Evolutionary conservation across 1,284 basidiomycete genomes (phyloP).

Genomic region (Tilletiopsis washingtonensis): DNA sequence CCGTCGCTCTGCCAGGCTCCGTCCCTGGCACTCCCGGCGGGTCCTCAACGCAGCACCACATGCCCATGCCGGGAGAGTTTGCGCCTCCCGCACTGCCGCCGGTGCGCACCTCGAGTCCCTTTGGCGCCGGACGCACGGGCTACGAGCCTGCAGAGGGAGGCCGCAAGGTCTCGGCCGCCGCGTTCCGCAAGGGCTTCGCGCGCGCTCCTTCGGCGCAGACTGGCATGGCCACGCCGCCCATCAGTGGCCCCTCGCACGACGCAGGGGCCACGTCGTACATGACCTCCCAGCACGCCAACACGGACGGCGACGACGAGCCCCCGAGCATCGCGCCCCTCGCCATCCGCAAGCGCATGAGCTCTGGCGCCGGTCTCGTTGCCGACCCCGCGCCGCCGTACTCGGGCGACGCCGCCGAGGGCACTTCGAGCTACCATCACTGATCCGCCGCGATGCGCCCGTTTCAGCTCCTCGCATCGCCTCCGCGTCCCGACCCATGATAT

Average conservation of each 20-base stretch:
- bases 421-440: too few species aligned
- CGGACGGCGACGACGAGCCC: too few species aligned
- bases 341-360: conserved; percentile 3
- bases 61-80: too few species aligned
- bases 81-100: neutral
- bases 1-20: neutral
- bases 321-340: conserved; percentile 4
- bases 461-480: too few species aligned
- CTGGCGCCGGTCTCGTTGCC: neutral
- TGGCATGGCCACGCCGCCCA: neutral
- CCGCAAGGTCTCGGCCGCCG: conserved; percentile 39
- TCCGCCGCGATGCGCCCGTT: too few species aligned
- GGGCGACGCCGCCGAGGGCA: too few species aligned
- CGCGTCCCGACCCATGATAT: too few species aligned
- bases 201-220: conserved; percentile 19
- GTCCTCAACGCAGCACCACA: neutral
- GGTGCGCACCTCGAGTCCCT: neutral
- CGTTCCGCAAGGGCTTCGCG: conserved; percentile 33
- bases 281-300: too few species aligned
- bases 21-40: neutral
- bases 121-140: neutral
- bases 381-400: neutral
- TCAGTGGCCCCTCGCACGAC: neutral
- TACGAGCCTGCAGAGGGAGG: conserved; percentile 16
- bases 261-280: neutral